Evolutionary conservation across 179 eudicot genomes (phyloP).

Genomic region (Corrigiola litoralis): DNA sequence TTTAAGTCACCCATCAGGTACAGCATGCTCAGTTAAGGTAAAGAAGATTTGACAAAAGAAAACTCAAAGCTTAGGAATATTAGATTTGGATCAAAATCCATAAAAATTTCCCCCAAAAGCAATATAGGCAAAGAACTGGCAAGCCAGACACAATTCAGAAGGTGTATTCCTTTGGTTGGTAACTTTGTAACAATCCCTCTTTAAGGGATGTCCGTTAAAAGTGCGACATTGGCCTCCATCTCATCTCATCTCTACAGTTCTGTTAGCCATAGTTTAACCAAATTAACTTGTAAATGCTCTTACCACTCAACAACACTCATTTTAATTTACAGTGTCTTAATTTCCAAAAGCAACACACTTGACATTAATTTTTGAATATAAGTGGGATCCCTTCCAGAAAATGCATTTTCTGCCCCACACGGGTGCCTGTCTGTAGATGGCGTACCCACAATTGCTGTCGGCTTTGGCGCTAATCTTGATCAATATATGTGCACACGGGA

Average conservation of each 20-base stretch:
- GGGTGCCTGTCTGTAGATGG: constrained; percentile 6
- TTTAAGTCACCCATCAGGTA: constrained; percentile 13
- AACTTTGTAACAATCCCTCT: constrained; percentile 17
- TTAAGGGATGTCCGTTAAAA: constrained; percentile 20
- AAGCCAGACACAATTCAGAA: constrained; percentile 6
- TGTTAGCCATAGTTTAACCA: background rate
- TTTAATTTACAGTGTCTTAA: background rate
- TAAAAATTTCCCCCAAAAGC: background rate
- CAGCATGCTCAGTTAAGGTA: constrained; percentile 15
- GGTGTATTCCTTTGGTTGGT: constrained; percentile 15
- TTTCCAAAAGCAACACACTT: constrained; percentile 1
- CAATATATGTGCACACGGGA: too few relatives aligned
- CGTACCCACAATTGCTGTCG: background rate
- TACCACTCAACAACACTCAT: constrained; percentile 20
- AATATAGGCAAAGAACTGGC: background rate
- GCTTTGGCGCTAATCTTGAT: too few relatives aligned
- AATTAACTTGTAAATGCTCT: too few relatives aligned
- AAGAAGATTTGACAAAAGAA: background rate
- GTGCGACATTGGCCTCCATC: constrained; percentile 20
- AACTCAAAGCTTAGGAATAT: background rate
- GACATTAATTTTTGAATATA: background rate
- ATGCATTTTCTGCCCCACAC: constrained; percentile 17
- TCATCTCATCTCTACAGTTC: background rate
- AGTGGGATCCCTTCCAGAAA: background rate
- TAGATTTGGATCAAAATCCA: background rate